Base-by-base conservation (phyloP, 1,284 basidiomycete genomes). In the Tylopilus orsonianus region DNA sequence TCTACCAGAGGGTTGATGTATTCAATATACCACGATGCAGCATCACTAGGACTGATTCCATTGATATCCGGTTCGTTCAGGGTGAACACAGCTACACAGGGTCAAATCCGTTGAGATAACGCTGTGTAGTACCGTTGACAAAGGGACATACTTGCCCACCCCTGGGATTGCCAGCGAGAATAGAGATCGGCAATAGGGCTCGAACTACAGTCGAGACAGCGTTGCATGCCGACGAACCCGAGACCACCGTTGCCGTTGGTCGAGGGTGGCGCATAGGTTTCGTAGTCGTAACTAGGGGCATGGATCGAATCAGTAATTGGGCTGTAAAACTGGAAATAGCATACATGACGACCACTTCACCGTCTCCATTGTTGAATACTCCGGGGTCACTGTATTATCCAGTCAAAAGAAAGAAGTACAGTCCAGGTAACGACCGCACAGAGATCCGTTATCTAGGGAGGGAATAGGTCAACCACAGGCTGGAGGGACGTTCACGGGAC, bases 211-310 rank as follows among this genome's bases (percentile, higher is more conserved):
- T 71, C 70, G 2, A 52, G 41, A 47, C 66, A 71, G 8, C 68
- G 67, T 50, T 71, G 71, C 69, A 61, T 73, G 19, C 70, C 70
- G n/a, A 73, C 69, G 50, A 73, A 71, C 5, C 50, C 56, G 4
- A 71, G 62, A 5, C 64, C 65, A 1, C 69, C 67, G 3, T 47
- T 56, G 0, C 70, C 70, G 30, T 62, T 65, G 12, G 59, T 55
- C 8, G 69, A 61, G 8, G 62, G 55, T 9, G 71, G 70, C 4
- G 44, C 29, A 34, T 60, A 68, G 16, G 70, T 72, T 45, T 71
- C 70, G 23, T 57, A 73, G 46, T 72, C 69, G 39, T 71, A 71
- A 33, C 70, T 69, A 26, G 8, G 10, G 32, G 5, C 5, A 16
- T 19, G 16, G 6, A 18, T 29, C 2, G 8, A 13, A 20, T 46